phyloP scores from a whole-genome alignment of 768 basidiomycete species.

The Leccinellum luteum region DNA sequence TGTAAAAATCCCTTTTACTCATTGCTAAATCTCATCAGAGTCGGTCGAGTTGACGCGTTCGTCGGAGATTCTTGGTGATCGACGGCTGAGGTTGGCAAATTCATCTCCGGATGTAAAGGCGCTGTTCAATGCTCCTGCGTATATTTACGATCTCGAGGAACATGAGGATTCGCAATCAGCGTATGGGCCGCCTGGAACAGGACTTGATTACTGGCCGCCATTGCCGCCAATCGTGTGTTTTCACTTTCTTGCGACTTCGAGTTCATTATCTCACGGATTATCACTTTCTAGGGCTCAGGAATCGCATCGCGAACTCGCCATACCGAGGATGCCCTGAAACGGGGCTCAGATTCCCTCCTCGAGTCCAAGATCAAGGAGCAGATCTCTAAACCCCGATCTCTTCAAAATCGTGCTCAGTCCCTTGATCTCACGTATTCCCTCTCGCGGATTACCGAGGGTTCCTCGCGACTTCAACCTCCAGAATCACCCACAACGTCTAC shows the following conservation, averaged over 20 bases:
- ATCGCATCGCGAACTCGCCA: constrained; percentile 66
- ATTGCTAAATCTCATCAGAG: constrained; percentile 41
- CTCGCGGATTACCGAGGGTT: constrained; percentile 73
- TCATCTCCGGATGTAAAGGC: constrained; percentile 96
- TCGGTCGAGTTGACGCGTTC: constrained; percentile 71
- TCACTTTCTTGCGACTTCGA: not conserved
- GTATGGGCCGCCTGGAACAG: constrained; percentile 49
- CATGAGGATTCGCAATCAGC: constrained; percentile 62
- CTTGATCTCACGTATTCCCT: constrained; percentile 85
- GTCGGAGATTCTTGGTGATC: constrained; percentile 63
- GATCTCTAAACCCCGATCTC: constrained; percentile 69
- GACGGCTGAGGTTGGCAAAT: constrained; percentile 76
- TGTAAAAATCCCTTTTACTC: not conserved
- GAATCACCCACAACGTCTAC: constrained; percentile 81
- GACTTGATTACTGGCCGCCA: constrained; percentile 74
- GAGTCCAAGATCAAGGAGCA: constrained; percentile 84
- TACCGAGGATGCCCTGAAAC: constrained; percentile 73
- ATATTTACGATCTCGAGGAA: constrained; percentile 77
- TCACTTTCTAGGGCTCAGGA: constrained; percentile 54
- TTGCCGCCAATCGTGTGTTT: constrained; percentile 68
- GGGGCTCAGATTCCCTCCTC: constrained; percentile 80
- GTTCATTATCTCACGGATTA: constrained; percentile 21
- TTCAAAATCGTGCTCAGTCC: constrained; percentile 86
- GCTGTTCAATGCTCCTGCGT: constrained; percentile 83
- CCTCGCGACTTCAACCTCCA: constrained; percentile 59